Conservation (phyloP, 768 basidiomycete species). For the Polyporus arcularius region DNA sequence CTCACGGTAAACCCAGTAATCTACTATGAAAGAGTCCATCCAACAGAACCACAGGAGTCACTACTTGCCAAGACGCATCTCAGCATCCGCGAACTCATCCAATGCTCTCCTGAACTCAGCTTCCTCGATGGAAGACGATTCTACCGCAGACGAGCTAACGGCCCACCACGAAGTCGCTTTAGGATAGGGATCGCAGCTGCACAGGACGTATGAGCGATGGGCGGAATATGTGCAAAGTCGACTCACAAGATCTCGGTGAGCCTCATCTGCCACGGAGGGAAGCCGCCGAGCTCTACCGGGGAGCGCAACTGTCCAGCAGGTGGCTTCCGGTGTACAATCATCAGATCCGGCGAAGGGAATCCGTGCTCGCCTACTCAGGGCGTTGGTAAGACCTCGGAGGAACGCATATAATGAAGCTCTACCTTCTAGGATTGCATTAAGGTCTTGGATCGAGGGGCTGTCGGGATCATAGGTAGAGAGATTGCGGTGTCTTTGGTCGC, state of each 20-base stretch:
- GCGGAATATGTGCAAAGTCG: constrained; percentile 1
- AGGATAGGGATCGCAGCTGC: constrained; percentile 25
- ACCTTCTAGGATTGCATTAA: constrained; percentile 68
- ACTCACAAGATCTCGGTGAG: constrained; percentile 80
- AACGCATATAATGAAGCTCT: background rate
- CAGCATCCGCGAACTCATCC: constrained; percentile 57
- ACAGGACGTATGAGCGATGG: background rate
- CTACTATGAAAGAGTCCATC: background rate
- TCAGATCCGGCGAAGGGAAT: constrained; percentile 70
- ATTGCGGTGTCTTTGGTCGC: constrained; percentile 20
- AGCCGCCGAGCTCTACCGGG: constrained; percentile 16
- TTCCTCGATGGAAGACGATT: constrained; percentile 35
- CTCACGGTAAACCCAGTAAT: background rate
- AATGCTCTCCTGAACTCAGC: constrained; percentile 65
- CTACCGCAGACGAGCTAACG: background rate
- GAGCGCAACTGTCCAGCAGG: constrained; percentile 36
- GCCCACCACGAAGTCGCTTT: constrained; percentile 8
- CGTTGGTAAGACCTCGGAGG: background rate
- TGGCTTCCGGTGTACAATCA: constrained; percentile 68
- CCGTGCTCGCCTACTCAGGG: constrained; percentile 45
- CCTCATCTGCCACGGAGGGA: constrained; percentile 78
- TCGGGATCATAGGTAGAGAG: background rate
- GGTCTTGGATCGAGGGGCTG: constrained; percentile 34
- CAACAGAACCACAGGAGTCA: background rate
- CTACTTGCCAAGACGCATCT: too few species aligned